Conservation (phyloP, 257 asterid genomes). For the Capsicum pubescens region DNA sequence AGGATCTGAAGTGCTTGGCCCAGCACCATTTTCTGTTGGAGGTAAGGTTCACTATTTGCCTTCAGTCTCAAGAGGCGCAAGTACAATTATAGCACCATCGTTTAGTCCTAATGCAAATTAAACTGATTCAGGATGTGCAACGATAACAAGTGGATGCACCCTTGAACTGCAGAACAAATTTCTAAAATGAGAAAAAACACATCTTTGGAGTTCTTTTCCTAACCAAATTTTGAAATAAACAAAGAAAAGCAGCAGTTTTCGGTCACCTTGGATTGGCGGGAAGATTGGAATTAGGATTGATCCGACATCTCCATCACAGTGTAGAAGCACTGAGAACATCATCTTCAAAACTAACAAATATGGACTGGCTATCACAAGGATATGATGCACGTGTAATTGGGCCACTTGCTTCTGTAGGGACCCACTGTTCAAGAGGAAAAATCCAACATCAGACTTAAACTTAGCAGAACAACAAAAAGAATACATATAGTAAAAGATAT, state of each 20-base stretch:
- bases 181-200: too few relatives aligned
- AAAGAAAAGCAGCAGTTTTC: too few relatives aligned
- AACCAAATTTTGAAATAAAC: too few relatives aligned
- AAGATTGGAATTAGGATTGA: too few relatives aligned
- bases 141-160: constrained; percentile 65
- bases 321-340: too few relatives aligned
- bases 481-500: neutral
- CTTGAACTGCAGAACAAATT: constrained; percentile 45
- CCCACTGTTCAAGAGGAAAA: constrained; percentile 49
- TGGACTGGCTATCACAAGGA: too few relatives aligned
- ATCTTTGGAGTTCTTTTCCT: too few relatives aligned
- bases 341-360: too few relatives aligned
- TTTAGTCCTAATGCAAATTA: constrained; percentile 71
- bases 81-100: constrained; percentile 67
- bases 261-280: too few relatives aligned
- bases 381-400: constrained; percentile 69
- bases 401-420: constrained; percentile 68
- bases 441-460: constrained; percentile 23
- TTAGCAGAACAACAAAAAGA: neutral
- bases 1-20: constrained; percentile 55
- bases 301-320: too few relatives aligned
- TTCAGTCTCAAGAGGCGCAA: constrained; percentile 72
- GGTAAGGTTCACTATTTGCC: constrained; percentile 77
- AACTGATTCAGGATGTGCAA: constrained; percentile 74
- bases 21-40: constrained; percentile 58